Base-by-base conservation (phyloP, 2,329 filamentous ascomycete species). In the Phyllachora maydis region DNA sequence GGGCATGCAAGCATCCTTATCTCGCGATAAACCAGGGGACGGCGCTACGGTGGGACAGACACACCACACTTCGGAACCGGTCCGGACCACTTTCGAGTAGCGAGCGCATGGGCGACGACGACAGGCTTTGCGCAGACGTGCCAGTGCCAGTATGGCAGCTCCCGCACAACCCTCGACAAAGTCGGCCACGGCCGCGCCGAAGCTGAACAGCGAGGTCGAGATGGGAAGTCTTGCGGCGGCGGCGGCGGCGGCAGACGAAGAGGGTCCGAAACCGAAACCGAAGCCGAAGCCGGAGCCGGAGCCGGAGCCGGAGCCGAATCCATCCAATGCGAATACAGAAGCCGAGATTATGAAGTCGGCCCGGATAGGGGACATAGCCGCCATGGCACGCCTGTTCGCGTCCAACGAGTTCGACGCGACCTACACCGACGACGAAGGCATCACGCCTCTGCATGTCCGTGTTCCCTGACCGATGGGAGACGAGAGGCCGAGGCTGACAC, bases 301-400 rank as follows among this genome's bases (percentile, higher is more conserved):
- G 36, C 53, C 46, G 59, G 58, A 8, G 49, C 43, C 34, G 40
- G 67, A 15, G 45, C 54, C 1, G n/a, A n/a, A n/a, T n/a, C n/a
- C n/a, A n/a, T n/a, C n/a, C n/a, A 9, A 17, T 17, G 16, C 16
- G 16, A 17, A 9, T 17, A 6, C 6, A 17, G 16, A 6, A 9
- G 35, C 43, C 4, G 85, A 98, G 51, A 73, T 98, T 35, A 95
- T 98, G 85, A 85, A 93, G 53, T 54, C 93, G 43, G 82, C 88
- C 19, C 64, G 88, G 29, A 50, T 91, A 35, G 88, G 90, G 27
- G 82, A 98, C 42, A 66, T 93, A 30, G 56, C 61, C 6, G 75
- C 67, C 25, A 88, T 98, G 57, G 76, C 92, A 53, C 82, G 72
- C 53, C 59, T 98, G 24, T 91, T 93, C 36, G 78, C 85, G 42